Evolutionary conservation across 164 flowering plant species (phyloP).

Genomic region (Protea cynaroides): DNA sequence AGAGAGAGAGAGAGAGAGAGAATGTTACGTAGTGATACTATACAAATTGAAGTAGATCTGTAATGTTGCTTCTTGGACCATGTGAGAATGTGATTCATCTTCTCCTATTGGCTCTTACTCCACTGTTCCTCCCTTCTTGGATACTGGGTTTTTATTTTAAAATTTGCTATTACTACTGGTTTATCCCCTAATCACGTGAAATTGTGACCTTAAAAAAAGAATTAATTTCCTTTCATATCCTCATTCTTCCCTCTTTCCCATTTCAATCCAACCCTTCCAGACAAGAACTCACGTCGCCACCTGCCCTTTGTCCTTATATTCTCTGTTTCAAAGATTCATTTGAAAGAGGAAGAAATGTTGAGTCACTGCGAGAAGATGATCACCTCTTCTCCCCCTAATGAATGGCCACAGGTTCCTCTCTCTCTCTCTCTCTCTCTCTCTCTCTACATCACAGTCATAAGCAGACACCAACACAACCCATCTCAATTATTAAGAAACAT

Average conservation of each 20-base stretch:
- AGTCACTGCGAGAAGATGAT: slow-evolving; percentile 12
- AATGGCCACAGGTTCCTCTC: slow-evolving; percentile 22
- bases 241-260: neutral
- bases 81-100: slow-evolving; percentile 32
- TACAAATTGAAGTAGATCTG: slow-evolving; percentile 5
- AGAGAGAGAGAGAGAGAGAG: neutral
- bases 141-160: slow-evolving; percentile 12
- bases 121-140: slow-evolving; percentile 24
- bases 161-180: neutral
- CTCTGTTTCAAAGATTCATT: slow-evolving; percentile 28
- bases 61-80: slow-evolving; percentile 28
- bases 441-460: slow-evolving; percentile 3
- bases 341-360: slow-evolving; percentile 5
- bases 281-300: slow-evolving; percentile 31
- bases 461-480: neutral
- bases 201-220: neutral
- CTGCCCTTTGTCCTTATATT: slow-evolving; percentile 40
- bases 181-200: neutral
- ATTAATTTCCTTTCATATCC: neutral
- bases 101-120: slow-evolving; percentile 19
- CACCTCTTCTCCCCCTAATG: slow-evolving; percentile 15
- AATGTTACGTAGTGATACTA: slow-evolving; percentile 37
- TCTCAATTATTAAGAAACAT: slow-evolving; percentile 20
- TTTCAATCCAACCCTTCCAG: slow-evolving; percentile 12
- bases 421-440: slow-evolving; percentile 12